Evolutionary conservation across 257 asterid genomes (phyloP).

Genomic region (Solanum pinnatisectum): DNA sequence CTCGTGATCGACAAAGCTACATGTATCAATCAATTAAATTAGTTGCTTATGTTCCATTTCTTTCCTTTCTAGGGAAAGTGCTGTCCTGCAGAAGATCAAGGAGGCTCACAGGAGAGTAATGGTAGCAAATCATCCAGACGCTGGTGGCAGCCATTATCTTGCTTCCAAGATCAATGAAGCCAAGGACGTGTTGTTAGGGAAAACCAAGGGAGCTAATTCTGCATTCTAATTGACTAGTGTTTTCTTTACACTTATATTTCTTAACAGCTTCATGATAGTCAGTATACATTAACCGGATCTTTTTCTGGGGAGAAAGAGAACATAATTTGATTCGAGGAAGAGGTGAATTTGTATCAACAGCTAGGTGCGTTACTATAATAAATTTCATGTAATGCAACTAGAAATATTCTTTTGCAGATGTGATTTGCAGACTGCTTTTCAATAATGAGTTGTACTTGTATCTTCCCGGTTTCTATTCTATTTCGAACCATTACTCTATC

Average conservation of each 20-base stretch:
- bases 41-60: background rate
- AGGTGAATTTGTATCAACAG: background rate
- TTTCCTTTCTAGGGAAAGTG: constrained; percentile 33
- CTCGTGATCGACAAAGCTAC: background rate
- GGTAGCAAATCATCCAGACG: constrained; percentile 88
- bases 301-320: background rate
- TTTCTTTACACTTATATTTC: background rate
- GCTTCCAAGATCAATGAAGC: constrained; percentile 88
- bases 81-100: constrained; percentile 37
- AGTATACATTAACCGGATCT: background rate
- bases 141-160: constrained; percentile 86
- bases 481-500: background rate
- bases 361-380: background rate
- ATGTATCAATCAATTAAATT: background rate
- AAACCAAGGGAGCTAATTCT: constrained; percentile 22
- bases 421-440: background rate
- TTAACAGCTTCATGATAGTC: background rate
- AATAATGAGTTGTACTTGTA: background rate
- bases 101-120: constrained; percentile 81
- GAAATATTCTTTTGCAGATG: background rate
- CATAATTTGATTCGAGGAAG: background rate
- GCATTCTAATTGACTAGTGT: constrained; percentile 27
- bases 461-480: background rate
- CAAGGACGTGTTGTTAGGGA: constrained; percentile 51
- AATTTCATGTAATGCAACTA: background rate